phyloP scores from a whole-genome alignment of 768 basidiomycete genomes.

The Phanerochaete sordida region DNA sequence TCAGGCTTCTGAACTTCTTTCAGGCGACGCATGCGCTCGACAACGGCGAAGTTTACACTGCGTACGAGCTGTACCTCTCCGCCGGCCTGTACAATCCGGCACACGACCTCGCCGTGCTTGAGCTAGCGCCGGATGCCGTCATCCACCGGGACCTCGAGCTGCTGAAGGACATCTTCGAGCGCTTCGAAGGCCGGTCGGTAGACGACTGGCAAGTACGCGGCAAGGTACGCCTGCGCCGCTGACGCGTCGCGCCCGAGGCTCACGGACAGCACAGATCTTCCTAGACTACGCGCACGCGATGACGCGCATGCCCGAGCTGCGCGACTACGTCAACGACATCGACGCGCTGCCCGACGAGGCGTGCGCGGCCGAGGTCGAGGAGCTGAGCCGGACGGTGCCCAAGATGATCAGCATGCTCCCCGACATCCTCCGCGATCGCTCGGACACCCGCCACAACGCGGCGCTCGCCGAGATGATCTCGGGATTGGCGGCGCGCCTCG shows the following conservation, averaged over 20 bases:
- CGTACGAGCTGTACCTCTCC: conserved; percentile 72
- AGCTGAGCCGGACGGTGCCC: conserved; percentile 55
- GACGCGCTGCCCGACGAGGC: conserved; percentile 42
- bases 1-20: background rate
- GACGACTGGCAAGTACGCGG: conserved; percentile 83
- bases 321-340: conserved; percentile 37
- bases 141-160: conserved; percentile 55
- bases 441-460: conserved; percentile 62
- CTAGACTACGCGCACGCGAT: conserved; percentile 69
- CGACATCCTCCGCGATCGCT: conserved; percentile 55
- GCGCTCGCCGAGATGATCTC: conserved; percentile 73
- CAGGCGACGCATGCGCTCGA: conserved; percentile 69
- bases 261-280: conserved; percentile 44
- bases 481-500: conserved; percentile 54
- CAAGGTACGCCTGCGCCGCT: conserved; percentile 66
- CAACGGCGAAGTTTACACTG: conserved; percentile 59
- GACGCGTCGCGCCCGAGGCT: conserved; percentile 1
- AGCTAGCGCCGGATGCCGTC: conserved; percentile 86
- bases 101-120: conserved; percentile 79
- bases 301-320: conserved; percentile 54
- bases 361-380: conserved; percentile 54
- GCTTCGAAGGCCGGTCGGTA: conserved; percentile 56
- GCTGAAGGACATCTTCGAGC: conserved; percentile 63
- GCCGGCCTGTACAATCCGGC: conserved; percentile 72
- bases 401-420: conserved; percentile 67